phyloP scores from a whole-genome alignment of 768 basidiomycete species.

The Suillus alpinus region DNA sequence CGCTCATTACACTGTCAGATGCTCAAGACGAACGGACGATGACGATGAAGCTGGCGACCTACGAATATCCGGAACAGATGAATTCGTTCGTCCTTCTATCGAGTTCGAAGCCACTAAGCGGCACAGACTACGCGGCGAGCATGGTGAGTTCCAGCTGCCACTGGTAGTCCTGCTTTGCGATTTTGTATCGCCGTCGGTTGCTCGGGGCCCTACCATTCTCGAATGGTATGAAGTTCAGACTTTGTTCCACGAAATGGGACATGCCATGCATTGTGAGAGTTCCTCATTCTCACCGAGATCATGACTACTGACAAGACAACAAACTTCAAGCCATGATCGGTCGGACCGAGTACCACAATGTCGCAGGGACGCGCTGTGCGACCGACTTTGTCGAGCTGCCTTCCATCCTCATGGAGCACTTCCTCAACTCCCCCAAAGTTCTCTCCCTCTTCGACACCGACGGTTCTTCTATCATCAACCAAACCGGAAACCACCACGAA shows the following conservation, averaged over 20 bases:
- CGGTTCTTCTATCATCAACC: slow-evolving; percentile 41
- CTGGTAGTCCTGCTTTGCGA: slow-evolving; percentile 90
- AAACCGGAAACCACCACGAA: slow-evolving; percentile 62
- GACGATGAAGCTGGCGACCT: slow-evolving; percentile 79
- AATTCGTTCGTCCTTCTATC: slow-evolving; percentile 45
- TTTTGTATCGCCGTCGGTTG: slow-evolving; percentile 62
- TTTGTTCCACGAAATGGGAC: slow-evolving; percentile 98
- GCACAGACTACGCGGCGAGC: slow-evolving; percentile 54
- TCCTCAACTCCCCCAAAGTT: slow-evolving; percentile 81
- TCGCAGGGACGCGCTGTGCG: slow-evolving; percentile 94
- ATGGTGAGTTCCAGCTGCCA: slow-evolving; percentile 82
- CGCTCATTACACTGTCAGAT: slow-evolving; percentile 96
- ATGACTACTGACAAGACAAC: slow-evolving; percentile 6
- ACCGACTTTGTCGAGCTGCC: slow-evolving; percentile 99
- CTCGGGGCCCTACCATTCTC: slow-evolving; percentile 68
- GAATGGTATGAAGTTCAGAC: slow-evolving; percentile 95
- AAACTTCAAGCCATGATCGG: slow-evolving; percentile 85
- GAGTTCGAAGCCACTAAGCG: slow-evolving; percentile 66
- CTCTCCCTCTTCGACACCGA: slow-evolving; percentile 72
- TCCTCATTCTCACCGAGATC: slow-evolving; percentile 4
- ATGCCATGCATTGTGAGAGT: slow-evolving; percentile 97
- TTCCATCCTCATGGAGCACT: slow-evolving; percentile 98
- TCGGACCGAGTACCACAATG: slow-evolving; percentile 95
- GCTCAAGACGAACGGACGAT: slow-evolving; percentile 88
- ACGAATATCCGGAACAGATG: slow-evolving; percentile 35